Evolutionary conservation across 805 yeast species (phyloP).

Genomic region (Pichia rugopelliculosa): DNA sequence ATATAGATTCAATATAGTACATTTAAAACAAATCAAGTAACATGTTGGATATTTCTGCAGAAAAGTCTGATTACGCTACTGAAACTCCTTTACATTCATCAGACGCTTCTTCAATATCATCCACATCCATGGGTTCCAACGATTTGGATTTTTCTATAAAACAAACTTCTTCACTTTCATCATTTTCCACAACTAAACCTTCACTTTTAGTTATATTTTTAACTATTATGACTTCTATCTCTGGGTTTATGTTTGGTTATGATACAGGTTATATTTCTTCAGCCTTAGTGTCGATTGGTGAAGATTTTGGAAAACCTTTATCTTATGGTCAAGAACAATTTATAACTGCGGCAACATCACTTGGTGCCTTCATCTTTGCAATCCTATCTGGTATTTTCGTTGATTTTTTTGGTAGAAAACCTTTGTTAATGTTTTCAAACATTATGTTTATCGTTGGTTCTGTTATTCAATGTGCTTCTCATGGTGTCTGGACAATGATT

Average conservation of each 20-base stretch:
- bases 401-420: slow-evolving; percentile 78
- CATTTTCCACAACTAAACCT: slow-evolving; percentile 44
- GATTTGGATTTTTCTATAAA: slow-evolving; percentile 4
- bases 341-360: slow-evolving; percentile 89
- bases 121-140: slow-evolving; percentile 3
- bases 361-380: slow-evolving; percentile 85
- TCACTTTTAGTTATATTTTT: slow-evolving; percentile 58
- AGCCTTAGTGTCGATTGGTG: slow-evolving; percentile 79
- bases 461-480: slow-evolving; percentile 72
- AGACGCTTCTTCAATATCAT: background rate
- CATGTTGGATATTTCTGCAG: background rate
- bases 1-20: too few species aligned
- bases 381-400: slow-evolving; percentile 74
- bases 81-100: background rate
- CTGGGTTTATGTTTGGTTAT: slow-evolving; percentile 96
- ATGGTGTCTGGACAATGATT: slow-evolving; percentile 84
- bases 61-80: background rate
- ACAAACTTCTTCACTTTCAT: slow-evolving; percentile 1
- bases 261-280: slow-evolving; percentile 96
- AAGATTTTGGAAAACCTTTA: slow-evolving; percentile 57
- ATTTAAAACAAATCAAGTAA: too few species aligned
- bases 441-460: slow-evolving; percentile 80
- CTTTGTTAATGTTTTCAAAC: slow-evolving; percentile 77
- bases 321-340: slow-evolving; percentile 78
- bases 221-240: slow-evolving; percentile 75